Evolutionary conservation across 495 filamentous ascomycete species (phyloP).

Genomic region (Collariella sp.): DNA sequence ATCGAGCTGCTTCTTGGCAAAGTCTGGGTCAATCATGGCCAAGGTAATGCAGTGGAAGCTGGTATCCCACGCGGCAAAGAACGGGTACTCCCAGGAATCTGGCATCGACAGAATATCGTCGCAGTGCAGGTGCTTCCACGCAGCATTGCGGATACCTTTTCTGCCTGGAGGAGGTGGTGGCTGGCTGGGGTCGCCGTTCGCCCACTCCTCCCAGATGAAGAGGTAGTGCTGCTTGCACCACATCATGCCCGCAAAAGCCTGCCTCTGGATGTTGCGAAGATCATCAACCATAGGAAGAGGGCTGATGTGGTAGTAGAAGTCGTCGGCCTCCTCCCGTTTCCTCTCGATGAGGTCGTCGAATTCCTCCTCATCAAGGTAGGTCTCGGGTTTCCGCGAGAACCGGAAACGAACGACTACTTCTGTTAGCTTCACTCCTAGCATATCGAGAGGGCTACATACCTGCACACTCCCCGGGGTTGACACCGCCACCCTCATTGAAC

Average conservation of each 20-base stretch:
- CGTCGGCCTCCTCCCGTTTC: slow-evolving; percentile 78
- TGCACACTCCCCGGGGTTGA: slow-evolving; percentile 82
- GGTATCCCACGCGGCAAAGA: slow-evolving; percentile 96
- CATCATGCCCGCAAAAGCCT: slow-evolving; percentile 92
- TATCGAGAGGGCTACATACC: slow-evolving; percentile 24
- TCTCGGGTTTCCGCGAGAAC: slow-evolving; percentile 60
- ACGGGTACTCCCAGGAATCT: slow-evolving; percentile 97
- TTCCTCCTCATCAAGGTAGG: slow-evolving; percentile 80
- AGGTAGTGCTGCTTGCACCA: slow-evolving; percentile 97
- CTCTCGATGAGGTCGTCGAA: slow-evolving; percentile 89
- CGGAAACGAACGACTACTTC: slow-evolving; percentile 78
- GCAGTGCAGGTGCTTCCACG: slow-evolving; percentile 89
- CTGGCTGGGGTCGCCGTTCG: slow-evolving; percentile 63
- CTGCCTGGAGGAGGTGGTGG: slow-evolving; percentile 75
- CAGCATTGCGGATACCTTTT: slow-evolving; percentile 72
- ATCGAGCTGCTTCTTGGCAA: slow-evolving; percentile 95
- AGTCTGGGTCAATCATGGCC: slow-evolving; percentile 95
- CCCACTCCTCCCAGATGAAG: slow-evolving; percentile 96
- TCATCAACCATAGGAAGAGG: slow-evolving; percentile 92
- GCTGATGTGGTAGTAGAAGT: slow-evolving; percentile 90
- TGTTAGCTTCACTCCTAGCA: background rate
- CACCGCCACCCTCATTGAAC: slow-evolving; percentile 81
- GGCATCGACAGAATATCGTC: slow-evolving; percentile 97
- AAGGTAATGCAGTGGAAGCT: slow-evolving; percentile 94
- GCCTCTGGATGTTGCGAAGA: slow-evolving; percentile 86